Base-by-base conservation (phyloP, 78 protist species). In the Dictyostelium intermedium region DNA sequence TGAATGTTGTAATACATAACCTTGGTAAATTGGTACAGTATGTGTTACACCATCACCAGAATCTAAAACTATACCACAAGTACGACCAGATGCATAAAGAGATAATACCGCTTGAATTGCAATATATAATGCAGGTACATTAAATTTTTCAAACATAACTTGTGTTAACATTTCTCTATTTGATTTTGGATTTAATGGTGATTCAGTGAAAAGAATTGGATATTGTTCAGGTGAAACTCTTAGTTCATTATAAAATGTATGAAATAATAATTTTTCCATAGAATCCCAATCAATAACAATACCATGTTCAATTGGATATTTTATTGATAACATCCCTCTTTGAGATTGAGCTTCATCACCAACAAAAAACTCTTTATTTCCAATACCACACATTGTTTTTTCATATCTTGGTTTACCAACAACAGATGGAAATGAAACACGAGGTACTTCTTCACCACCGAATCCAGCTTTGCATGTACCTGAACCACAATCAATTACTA, bases 21-120 rank as follows among this genome's bases (percentile, higher is more conserved):
- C 98, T 30, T 97, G 98, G 69, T 53, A 97, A 60, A 98, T 82
- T 10, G 99, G 99, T 95, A 98, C 99, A 14, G 97, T 81, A 91
- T 98, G 98, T 14, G 99, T 50, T 34, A 96, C 98, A 82, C 99
- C 99, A 60, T 98, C 99, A n/a, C 99, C 99, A 61, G 98, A 96
- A 92, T 99, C 99, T 63, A 99, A 41, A 35, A 99, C 99, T 53
- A 98, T 83, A 61, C 99, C 98, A 76, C 98, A 95, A 73, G 97
- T 96, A 34, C 97, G 91, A 34, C 99, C 99, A 23, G 97, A 93
- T 25, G 98, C 99, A 92, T 97, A 97, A 27, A 99, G 95, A 13
- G 99, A 85, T 8, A 98, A 95, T 9, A 98, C 99, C 27, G 99
- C 98, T 84, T 91, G 97, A 39, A 84, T 76, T 14, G 91, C 61